phyloP scores from a whole-genome alignment of 2,329 filamentous ascomycete species.

The Phoma sp. region DNA sequence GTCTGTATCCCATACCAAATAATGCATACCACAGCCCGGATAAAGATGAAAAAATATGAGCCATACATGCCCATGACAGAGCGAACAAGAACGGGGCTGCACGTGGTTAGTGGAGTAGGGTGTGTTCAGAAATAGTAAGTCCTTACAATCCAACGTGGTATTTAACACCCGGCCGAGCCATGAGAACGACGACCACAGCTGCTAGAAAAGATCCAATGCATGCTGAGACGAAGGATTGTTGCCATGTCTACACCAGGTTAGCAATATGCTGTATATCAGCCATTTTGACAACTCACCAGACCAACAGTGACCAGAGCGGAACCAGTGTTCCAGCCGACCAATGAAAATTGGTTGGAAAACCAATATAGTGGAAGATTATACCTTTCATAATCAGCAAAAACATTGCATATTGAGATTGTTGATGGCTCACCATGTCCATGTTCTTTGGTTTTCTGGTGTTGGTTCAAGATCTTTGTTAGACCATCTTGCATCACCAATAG shows the following conservation, averaged over 20 bases:
- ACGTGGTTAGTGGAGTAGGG: constrained; percentile 13
- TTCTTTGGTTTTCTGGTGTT: constrained; percentile 30
- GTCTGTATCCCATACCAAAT: constrained; percentile 50
- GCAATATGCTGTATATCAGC: not conserved
- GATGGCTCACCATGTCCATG: constrained; percentile 31
- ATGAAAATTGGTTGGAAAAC: constrained; percentile 31
- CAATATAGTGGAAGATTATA: constrained; percentile 35
- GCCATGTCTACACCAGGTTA: constrained; percentile 28
- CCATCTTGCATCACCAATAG: constrained; percentile 30
- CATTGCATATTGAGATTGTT: too few species aligned
- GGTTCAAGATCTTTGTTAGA: constrained; percentile 38
- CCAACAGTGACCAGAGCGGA: constrained; percentile 28
- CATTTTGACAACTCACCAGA: constrained; percentile 11
- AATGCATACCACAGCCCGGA: constrained; percentile 46
- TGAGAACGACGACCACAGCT: constrained; percentile 30
- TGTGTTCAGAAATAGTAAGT: too few species aligned
- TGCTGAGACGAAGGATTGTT: constrained; percentile 32
- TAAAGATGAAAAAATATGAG: constrained; percentile 52
- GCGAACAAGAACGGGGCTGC: constrained; percentile 24
- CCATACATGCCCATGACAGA: constrained; percentile 46
- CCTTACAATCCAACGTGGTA: constrained; percentile 34
- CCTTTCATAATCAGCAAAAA: not conserved
- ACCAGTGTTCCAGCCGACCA: constrained; percentile 31
- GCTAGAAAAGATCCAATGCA: constrained; percentile 32
- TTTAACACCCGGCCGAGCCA: constrained; percentile 33